A percentile compares a stretch with the other conserved stretches of the same genome.
Evolutionary conservation across 2,329 filamentous ascomycete species (phyloP).

Genomic region (Aspergillus carbonarius): DNA sequence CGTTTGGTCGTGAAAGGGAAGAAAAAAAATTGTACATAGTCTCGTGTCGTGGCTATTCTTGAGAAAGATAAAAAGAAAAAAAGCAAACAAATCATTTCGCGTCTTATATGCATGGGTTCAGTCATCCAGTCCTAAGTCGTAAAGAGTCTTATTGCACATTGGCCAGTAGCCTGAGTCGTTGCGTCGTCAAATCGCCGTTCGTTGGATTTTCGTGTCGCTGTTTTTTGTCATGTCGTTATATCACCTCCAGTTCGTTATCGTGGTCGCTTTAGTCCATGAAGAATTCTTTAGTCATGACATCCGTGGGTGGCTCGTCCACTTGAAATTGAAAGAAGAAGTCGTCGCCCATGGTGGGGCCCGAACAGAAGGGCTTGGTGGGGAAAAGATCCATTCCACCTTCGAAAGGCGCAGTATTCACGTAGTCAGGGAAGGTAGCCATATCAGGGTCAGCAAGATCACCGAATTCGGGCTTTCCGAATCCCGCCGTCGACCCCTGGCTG

Average conservation of each 20-base stretch:
- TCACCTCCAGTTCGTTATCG: neutral
- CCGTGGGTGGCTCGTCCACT: slow-evolving; percentile 31
- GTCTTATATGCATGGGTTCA: slow-evolving; percentile 21
- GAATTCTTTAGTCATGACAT: slow-evolving; percentile 25
- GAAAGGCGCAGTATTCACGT: slow-evolving; percentile 33
- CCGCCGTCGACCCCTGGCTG: slow-evolving; percentile 32
- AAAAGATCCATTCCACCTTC: slow-evolving; percentile 35
- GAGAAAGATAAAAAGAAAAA: slow-evolving; percentile 1
- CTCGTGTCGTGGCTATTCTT: slow-evolving; percentile 19
- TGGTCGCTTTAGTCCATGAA: slow-evolving; percentile 22
- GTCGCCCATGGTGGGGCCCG: slow-evolving; percentile 25
- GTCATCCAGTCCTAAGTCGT: slow-evolving; percentile 23
- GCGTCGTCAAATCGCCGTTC: slow-evolving; percentile 17
- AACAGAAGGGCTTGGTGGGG: slow-evolving; percentile 32
- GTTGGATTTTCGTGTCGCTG: neutral
- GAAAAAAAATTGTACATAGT: slow-evolving; percentile 21
- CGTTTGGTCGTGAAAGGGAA: slow-evolving; percentile 12
- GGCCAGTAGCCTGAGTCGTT: slow-evolving; percentile 17
- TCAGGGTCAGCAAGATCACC: slow-evolving; percentile 29
- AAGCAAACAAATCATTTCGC: slow-evolving; percentile 4
- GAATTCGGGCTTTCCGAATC: slow-evolving; percentile 32
- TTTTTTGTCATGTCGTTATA: neutral
- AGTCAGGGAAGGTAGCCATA: slow-evolving; percentile 37
- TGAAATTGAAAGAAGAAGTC: slow-evolving; percentile 42
- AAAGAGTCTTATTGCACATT: slow-evolving; percentile 18